phyloP scores from a whole-genome alignment of 352 stramenopile genomes.

The Globisporangium recalcitrans region DNA sequence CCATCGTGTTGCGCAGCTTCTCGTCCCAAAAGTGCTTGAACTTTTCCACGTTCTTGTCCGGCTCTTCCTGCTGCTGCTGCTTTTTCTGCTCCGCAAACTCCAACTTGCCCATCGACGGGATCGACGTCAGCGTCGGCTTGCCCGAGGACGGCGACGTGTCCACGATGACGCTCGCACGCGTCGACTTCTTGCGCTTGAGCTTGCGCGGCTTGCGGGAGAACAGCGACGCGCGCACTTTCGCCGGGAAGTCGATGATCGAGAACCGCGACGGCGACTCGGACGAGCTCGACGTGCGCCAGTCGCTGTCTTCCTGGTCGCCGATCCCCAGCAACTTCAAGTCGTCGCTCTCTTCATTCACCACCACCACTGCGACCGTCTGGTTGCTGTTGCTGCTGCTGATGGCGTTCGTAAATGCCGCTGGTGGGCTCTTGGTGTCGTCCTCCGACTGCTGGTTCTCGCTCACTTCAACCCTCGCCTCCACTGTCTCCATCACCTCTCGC shows the following conservation, averaged over 20 bases:
- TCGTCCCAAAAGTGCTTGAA: conserved; percentile 81
- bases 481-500: not conserved
- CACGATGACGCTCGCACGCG: conserved; percentile 1
- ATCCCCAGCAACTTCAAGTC: not conserved
- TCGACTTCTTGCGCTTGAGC: conserved; percentile 29
- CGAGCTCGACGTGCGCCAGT: conserved; percentile 43
- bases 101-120: conserved; percentile 21
- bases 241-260: conserved; percentile 37
- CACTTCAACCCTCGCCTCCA: not conserved
- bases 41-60: conserved; percentile 45
- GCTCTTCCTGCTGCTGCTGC: conserved; percentile 2
- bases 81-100: not conserved
- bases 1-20: conserved; percentile 61
- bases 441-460: conserved; percentile 9
- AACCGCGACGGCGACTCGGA: conserved; percentile 34
- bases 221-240: conserved; percentile 38
- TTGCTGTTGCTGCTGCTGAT: not conserved
- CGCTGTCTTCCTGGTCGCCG: conserved; percentile 39
- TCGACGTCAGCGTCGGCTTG: conserved; percentile 23
- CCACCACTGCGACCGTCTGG: not conserved
- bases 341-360: conserved; percentile 11
- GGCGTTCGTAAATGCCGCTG: not conserved
- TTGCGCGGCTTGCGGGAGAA: conserved; percentile 26
- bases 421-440: conserved; percentile 1
- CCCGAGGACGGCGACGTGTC: conserved; percentile 8